Evolutionary conservation across 352 stramenopile species (phyloP), one percentile per base, ranked within the genome.

Genomic region (Phytophthora tubulina): DNA sequence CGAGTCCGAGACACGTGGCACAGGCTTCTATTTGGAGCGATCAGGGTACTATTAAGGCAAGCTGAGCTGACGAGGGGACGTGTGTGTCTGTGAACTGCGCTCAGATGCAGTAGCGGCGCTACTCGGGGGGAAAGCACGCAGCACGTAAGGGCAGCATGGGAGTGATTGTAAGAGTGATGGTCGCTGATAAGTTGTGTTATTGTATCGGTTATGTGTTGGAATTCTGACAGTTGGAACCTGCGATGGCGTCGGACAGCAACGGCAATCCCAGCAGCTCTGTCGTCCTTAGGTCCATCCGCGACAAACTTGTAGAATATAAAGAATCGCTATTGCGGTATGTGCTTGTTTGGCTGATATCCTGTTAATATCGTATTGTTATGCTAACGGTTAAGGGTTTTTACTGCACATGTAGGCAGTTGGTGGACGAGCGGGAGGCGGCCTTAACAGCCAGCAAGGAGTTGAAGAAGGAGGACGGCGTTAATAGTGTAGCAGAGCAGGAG

Each of bases 301-400:
- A 81, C 42, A 85, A 79, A 74, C 85, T 94, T 72, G 74, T 90
- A 51, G 83, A 86, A 79, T 92, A 94, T 81, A 91, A 92, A 69
- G 73, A 84, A 69, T 63, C 81, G 57, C 70, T 92, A 48, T 79
- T 92, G 62, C 78, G 82, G 86, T 94, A 72, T 65, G 84, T 82
- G 30, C 13, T 35, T 56, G 27, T 8, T 14, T 52, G 33, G 27
- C 33, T 53, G 38, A 10, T 53, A 13, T 72, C 15, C 55, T 54
- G 36, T 30, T 51, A 41, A 30, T 1, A 48, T 35, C 7, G 3
- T 38, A 14, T 59, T 42, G 17, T 9, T 33, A 2, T 63, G 56
- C 57, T 70, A 64, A 73, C 57, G 1, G 9, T 17, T 33, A 36
- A 14, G 6, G 49, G 6, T 59, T 48, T 27, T 56, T 27, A 46